Evolutionary conservation across 306 rosid species (phyloP).

Genomic region (Cucumis hystrix): DNA sequence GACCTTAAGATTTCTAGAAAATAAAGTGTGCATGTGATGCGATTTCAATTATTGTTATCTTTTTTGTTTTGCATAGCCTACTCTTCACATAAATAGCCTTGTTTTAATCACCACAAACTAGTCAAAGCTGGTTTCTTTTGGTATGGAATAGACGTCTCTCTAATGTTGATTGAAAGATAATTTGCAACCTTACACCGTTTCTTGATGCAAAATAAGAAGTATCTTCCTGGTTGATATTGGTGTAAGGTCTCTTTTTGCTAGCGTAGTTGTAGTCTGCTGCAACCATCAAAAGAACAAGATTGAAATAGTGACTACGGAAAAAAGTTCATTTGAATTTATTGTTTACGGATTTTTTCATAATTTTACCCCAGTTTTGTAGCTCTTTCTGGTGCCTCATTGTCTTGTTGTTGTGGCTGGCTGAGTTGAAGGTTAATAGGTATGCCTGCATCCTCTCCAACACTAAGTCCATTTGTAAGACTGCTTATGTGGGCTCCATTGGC

Average conservation of each 20-base stretch:
- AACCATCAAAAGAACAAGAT: constrained; percentile 18
- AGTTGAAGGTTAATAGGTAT: constrained; percentile 73
- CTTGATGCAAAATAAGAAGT: constrained; percentile 26
- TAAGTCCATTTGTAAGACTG: constrained; percentile 28
- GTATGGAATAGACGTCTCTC: constrained; percentile 18
- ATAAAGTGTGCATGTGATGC: neutral
- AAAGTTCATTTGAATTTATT: constrained; percentile 10
- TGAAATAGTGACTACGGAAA: constrained; percentile 21
- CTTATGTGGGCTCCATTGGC: constrained; percentile 26
- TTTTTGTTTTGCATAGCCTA: neutral
- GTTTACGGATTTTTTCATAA: constrained; percentile 9
- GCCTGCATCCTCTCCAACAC: constrained; percentile 40
- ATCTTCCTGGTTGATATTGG: constrained; percentile 15
- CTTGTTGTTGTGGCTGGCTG: constrained; percentile 61
- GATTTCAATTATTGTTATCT: neutral
- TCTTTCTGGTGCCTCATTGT: constrained; percentile 25
- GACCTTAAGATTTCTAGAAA: neutral
- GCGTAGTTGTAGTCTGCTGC: constrained; percentile 57
- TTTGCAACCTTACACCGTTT: constrained; percentile 22
- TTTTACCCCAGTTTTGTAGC: constrained; percentile 57
- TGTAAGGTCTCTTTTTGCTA: constrained; percentile 20
- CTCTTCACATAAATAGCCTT: neutral
- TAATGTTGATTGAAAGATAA: constrained; percentile 11
- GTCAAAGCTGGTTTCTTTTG: constrained; percentile 15
- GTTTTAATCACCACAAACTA: constrained; percentile 13